Conservation (phyloP, 2,329 filamentous ascomycete genomes). For the Pyricularia grisea region DNA sequence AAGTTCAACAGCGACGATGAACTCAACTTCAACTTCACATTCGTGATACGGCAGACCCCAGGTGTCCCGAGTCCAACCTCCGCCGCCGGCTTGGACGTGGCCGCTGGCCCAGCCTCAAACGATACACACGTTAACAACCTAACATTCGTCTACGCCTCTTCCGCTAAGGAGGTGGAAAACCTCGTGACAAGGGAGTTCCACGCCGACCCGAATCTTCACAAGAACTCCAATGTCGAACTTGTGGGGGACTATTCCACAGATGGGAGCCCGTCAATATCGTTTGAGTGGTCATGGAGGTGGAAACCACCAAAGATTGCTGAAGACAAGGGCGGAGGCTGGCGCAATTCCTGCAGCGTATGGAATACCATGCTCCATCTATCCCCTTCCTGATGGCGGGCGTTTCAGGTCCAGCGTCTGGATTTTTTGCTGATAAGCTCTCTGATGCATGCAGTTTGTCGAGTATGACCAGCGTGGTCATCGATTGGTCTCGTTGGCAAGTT, state of each 20-base stretch:
- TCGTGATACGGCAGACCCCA: constrained; percentile 57
- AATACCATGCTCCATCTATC: background rate
- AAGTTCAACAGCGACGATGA: constrained; percentile 89
- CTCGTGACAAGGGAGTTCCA: constrained; percentile 93
- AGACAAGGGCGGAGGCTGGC: constrained; percentile 85
- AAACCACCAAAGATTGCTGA: constrained; percentile 75
- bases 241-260: constrained; percentile 86
- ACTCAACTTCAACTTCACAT: constrained; percentile 85
- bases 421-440: background rate
- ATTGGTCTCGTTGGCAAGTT: constrained; percentile 78
- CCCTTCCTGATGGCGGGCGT: background rate
- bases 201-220: constrained; percentile 93
- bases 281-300: constrained; percentile 97
- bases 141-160: constrained; percentile 87
- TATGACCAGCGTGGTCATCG: constrained; percentile 91
- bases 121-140: constrained; percentile 81
- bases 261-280: constrained; percentile 75
- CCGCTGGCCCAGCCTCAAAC: constrained; percentile 34
- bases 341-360: constrained; percentile 81
- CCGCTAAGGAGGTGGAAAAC: constrained; percentile 79
- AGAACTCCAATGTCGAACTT: constrained; percentile 89
- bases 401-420: background rate
- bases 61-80: constrained; percentile 17
- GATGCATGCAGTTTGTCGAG: constrained; percentile 68
- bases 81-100: constrained; percentile 37